Conservation (phyloP, 305 asterid genomes). For the Caryopteris hybrid region DNA sequence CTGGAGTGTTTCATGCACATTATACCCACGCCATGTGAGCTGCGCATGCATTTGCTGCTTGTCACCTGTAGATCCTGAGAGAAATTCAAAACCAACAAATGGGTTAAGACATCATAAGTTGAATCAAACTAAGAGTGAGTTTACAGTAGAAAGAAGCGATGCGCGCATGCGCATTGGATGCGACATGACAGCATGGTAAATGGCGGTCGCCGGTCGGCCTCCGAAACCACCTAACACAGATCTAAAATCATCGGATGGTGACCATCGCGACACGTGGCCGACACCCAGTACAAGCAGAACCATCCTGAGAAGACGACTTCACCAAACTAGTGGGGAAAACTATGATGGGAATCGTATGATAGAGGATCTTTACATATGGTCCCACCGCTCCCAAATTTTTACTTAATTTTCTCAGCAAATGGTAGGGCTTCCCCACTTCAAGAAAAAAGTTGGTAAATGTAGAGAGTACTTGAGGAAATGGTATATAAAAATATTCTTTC, state of each 20-base stretch:
- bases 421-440: conserved; percentile 2
- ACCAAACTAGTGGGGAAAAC: conserved; percentile 30
- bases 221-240: conserved; percentile 22
- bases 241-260: not conserved
- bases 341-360: conserved; percentile 12
- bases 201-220: conserved; percentile 6
- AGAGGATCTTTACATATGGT: conserved; percentile 18
- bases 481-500: too few relatives aligned
- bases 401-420: too few relatives aligned
- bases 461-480: too few relatives aligned
- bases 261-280: conserved; percentile 19
- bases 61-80: too few relatives aligned
- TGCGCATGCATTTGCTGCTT: too few relatives aligned
- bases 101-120: not conserved
- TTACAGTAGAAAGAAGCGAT: not conserved
- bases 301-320: not conserved
- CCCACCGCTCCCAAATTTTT: not conserved
- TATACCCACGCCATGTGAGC: too few relatives aligned
- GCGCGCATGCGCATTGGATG: not conserved
- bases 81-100: too few relatives aligned
- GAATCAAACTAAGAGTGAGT: not conserved
- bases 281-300: conserved; percentile 26
- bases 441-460: too few relatives aligned
- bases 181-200: conserved; percentile 4
- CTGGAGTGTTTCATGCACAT: too few relatives aligned